Base-by-base conservation (phyloP, 148 eudicot genomes). In the Rhododendron kiyosumense region DNA sequence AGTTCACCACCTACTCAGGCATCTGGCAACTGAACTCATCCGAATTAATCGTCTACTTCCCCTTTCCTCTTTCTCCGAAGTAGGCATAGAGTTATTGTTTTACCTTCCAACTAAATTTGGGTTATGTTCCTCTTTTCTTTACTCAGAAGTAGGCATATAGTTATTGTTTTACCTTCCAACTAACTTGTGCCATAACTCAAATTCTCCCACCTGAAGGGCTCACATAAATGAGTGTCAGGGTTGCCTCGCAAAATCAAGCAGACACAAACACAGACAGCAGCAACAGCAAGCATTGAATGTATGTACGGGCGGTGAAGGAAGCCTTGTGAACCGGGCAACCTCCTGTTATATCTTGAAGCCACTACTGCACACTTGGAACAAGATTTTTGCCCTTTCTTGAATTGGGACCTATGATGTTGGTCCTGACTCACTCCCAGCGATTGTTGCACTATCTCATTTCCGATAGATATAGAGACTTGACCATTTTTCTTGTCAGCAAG, bases 191-290 rank as follows among this genome's bases (percentile, higher is more conserved):
- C 98, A 77, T 63, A 96, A 61, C 78, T 74, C 86, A 96, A 85
- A 71, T 86, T 89, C 78, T 93, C 98, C 98, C 98, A 96, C 71
- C 75, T 86, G 85, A 92, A 92, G 6, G 96, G 94, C 11, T 52
- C 87, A 45, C 83, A 89, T 14, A 76, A 82, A 41, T 90, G 91
- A 13, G 93, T 85, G 4, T 83, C 86, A 0, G 95, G 95, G 81
- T 90, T 83, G 61, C 98, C 93, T 81, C 95, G 88, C 61, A 91
- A 89, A 86, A 94, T 83, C 34, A 96, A 78, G 86, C 96, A 93
- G 75, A 96, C 98, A 83, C 98, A 96, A 20, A 94, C 98, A 84
- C 98, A 96, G 30, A 96, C 98, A 49, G 98, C 96, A 13, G 98
- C 98, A 76, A 96, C 89, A 54, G 93, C 93, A 61, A 94, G 96